Conservation (phyloP, 2,329 filamentous ascomycete species). For the Dothideomycetidae sp. region DNA sequence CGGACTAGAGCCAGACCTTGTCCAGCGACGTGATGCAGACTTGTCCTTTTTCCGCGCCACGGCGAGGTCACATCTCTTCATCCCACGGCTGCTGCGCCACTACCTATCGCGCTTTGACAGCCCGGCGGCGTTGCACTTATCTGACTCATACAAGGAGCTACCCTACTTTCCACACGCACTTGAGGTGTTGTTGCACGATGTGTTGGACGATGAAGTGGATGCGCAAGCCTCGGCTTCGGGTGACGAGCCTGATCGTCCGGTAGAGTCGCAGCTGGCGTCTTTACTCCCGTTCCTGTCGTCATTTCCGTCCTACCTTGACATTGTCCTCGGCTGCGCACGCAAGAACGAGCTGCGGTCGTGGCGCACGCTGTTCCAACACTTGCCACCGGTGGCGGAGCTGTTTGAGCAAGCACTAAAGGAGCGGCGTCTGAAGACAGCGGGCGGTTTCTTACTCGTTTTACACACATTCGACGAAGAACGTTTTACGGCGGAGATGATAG, state of each 20-base stretch:
- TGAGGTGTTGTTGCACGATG: slow-evolving; percentile 81
- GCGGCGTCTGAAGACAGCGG: slow-evolving; percentile 83
- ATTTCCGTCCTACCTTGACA: slow-evolving; percentile 72
- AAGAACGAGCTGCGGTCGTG: slow-evolving; percentile 94
- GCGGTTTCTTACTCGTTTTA: slow-evolving; percentile 87
- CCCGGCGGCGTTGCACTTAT: slow-evolving; percentile 66
- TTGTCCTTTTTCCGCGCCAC: slow-evolving; percentile 84
- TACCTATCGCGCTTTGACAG: slow-evolving; percentile 63
- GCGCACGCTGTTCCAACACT: slow-evolving; percentile 81
- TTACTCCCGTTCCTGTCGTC: slow-evolving; percentile 40
- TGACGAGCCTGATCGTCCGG: too few species aligned
- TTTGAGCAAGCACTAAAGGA: slow-evolving; percentile 84
- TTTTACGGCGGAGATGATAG: slow-evolving; percentile 50
- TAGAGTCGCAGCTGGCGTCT: slow-evolving; percentile 30
- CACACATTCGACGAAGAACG: slow-evolving; percentile 51
- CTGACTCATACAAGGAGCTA: slow-evolving; percentile 71
- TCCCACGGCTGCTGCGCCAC: slow-evolving; percentile 73
- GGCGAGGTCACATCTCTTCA: slow-evolving; percentile 84
- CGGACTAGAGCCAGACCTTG: slow-evolving; percentile 79
- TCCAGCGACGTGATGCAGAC: slow-evolving; percentile 81
- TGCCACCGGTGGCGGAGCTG: slow-evolving; percentile 78
- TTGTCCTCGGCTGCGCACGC: slow-evolving; percentile 89
- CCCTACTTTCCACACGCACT: slow-evolving; percentile 88
- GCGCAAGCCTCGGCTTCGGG: slow-evolving; percentile 32
- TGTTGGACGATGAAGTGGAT: slow-evolving; percentile 90